These are phyloP conservation scores for Begonia loranthoides DNA, from an alignment of 306 rosid species.

Conservation along the genomic window DNA sequence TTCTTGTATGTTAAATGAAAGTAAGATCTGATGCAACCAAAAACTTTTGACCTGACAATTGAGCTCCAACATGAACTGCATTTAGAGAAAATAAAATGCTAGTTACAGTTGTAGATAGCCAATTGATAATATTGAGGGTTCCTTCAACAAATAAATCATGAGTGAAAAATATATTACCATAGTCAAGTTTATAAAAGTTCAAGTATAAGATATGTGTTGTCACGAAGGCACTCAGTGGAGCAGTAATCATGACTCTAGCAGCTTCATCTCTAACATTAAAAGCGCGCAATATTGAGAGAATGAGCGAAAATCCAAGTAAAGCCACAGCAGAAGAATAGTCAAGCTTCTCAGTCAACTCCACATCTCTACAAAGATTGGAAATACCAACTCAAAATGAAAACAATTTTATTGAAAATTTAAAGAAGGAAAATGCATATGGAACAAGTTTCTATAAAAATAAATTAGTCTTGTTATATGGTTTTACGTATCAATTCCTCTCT, in stretches of 20 bases:
- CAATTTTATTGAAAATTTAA: not conserved
- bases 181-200: slow-evolving; percentile 63
- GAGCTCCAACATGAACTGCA: too few species aligned
- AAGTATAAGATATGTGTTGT: slow-evolving; percentile 86
- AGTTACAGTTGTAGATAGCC: too few species aligned
- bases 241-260: slow-evolving; percentile 84
- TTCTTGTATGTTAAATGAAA: not conserved
- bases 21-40: not conserved
- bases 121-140: too few species aligned
- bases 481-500: not conserved
- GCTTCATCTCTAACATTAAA: slow-evolving; percentile 80
- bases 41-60: not conserved
- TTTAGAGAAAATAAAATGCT: too few species aligned
- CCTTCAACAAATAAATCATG: not conserved
- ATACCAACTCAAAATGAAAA: not conserved
- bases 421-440: not conserved
- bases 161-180: slow-evolving; percentile 35
- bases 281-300: slow-evolving; percentile 51
- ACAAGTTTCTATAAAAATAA: not conserved
- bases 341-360: slow-evolving; percentile 86
- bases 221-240: slow-evolving; percentile 76
- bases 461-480: not conserved
- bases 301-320: slow-evolving; percentile 66
- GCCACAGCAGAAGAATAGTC: slow-evolving; percentile 82
- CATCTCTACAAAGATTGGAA: slow-evolving; percentile 41